phyloP scores from a whole-genome alignment of 208 protist genomes.

The Acanthamoeba royreba region DNA sequence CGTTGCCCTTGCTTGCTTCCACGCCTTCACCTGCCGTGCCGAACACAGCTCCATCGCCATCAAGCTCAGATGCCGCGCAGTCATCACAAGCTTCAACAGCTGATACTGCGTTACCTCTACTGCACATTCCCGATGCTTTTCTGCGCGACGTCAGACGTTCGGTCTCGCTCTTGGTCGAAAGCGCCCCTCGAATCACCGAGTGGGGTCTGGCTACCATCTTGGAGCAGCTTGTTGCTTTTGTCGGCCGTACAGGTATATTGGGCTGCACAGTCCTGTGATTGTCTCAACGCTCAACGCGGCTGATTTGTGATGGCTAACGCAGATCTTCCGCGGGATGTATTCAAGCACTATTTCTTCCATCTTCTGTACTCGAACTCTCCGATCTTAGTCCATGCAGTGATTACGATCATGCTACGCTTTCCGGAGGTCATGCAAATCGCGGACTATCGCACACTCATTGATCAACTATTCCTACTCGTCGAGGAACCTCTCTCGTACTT shows the following conservation, averaged over 20 bases:
- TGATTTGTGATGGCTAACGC: background rate
- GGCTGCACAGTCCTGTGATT: background rate
- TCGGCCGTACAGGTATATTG: background rate
- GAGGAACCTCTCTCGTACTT: background rate
- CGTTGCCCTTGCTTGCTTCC: too few relatives aligned
- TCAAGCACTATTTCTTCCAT: slow-evolving; percentile 43
- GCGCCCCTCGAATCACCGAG: background rate
- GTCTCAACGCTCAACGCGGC: too few relatives aligned
- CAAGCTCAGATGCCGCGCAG: background rate
- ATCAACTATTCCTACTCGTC: background rate
- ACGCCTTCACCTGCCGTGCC: background rate
- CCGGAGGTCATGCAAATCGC: background rate
- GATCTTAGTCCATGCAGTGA: background rate
- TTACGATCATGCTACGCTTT: background rate
- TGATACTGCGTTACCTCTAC: background rate
- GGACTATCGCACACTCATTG: background rate
- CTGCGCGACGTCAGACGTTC: background rate
- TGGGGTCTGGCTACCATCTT: background rate
- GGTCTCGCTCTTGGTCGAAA: background rate
- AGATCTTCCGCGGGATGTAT: slow-evolving; percentile 14
- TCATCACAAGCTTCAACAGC: background rate
- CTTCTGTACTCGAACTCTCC: background rate
- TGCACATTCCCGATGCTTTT: background rate
- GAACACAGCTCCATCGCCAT: background rate
- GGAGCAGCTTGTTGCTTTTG: slow-evolving; percentile 3